Base-by-base conservation (phyloP, 805 yeast genomes). In the Jamesozyma spencerorum region DNA sequence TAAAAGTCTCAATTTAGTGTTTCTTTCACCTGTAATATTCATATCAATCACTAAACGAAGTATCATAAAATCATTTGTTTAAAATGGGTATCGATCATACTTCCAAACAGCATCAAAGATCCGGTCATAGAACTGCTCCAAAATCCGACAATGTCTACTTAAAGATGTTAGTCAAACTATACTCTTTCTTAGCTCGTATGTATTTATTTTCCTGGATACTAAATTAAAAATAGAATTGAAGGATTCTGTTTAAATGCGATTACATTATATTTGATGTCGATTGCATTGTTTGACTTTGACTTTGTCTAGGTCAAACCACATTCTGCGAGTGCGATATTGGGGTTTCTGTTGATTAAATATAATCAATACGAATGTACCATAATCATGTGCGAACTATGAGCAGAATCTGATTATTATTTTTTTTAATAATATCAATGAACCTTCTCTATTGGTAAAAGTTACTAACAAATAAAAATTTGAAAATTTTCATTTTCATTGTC, bases 181-280 rank as follows among this genome's bases (percentile, higher is more conserved):
- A 88, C 86, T 74, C 97, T 68, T 92, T 86, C 94, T 81, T 92
- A 74, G 95, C 97, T 77, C 97, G 98, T 85, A 85, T 73, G 95
- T 85, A 12, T 18, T 12, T n/a, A 18, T 15, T 11, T 34, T 15
- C 10, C 12, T 14, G 13, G 6, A 5, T 13, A 13, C 8, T 32
- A 19, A 24, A 8, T 24, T 32, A 33, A 28, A 24, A n/a, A 28
- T 39, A 15, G 41, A 35, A 38, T 45, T 40, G 46, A 47, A 44
- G 53, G 55, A 49, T 51, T 51, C 54, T 51, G 53, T 51, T 51
- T 27, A 35, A 29, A 13, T 18, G n/a, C 14, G 27, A 18, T 4
- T 7, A n/a, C n/a, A n/a, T n/a, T n/a, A n/a, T n/a, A n/a, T n/a
- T n/a, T 28, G 6, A 28, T 28, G 31, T n/a, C 14, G 13, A n/a